Base-by-base conservation (phyloP, 2,329 filamentous ascomycete genomes). In the Aspergillus udagawae region DNA sequence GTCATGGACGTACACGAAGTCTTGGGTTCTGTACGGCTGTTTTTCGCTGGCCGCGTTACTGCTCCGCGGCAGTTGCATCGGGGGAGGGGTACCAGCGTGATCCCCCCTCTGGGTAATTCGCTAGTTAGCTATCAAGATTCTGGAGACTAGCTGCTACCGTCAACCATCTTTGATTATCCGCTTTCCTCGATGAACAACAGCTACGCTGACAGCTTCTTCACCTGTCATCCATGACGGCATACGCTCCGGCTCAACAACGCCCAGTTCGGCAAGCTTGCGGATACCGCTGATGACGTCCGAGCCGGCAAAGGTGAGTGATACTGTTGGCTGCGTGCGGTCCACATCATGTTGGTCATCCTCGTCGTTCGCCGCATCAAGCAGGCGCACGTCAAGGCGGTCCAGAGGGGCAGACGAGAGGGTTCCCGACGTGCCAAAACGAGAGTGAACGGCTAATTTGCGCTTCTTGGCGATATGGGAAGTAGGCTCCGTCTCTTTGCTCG, bases 151-250 rank as follows among this genome's bases (percentile, higher is more conserved):
- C 3, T 27, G 42, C 49, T 56, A 38, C 56, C 65, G 65, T 52
- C 64, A 61, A 55, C 47, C 52, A 25, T 64, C 59, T 14, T 56
- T 64, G 23, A 58, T 25, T 4, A 72, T 50, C n/a, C 67, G 65
- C 32, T 54, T 65, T 9, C 91, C 90, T 57, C 84, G 73, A 61
- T 80, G 82, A 3, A 95, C 85, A 28, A 85, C 82, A 0, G 90
- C 89, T 41, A 86, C 80, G 53, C 89, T 94, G 4, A 94, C 86
- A 0, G 87, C 89, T 48, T 91, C 89, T 67, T 96, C 91, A 1
- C 91, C 92, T 1, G 91, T 94, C 87, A 96, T 88, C 91, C 91
- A 96, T 0, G 89, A 89, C 0, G 92, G 91, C 88, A 95, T 92
- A 54, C 80, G 83, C 66, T 86, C 82, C 1, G 90, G 88, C 68